Evolutionary conservation across 73 alveolate genomes (phyloP).

Genomic region (Breviolum minutum): DNA sequence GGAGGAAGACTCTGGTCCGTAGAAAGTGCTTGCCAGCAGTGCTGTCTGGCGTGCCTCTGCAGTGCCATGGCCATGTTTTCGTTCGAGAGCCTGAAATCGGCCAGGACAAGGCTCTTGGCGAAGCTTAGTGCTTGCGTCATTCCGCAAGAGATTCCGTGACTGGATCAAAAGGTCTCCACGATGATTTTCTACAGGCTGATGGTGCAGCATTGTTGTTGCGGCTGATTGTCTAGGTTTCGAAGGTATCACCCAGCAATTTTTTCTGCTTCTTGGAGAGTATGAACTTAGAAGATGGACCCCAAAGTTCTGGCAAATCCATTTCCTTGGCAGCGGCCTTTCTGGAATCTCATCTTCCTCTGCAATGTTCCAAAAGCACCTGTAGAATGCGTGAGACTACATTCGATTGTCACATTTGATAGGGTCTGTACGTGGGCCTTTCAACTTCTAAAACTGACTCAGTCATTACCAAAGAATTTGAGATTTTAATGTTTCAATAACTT

Average conservation of each 20-base stretch:
- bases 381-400: no score
- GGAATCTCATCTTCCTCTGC: background rate
- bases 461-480: no score
- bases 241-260: no score
- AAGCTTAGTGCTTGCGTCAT: no score
- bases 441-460: no score
- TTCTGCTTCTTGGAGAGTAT: no score
- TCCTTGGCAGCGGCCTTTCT: background rate
- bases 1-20: background rate
- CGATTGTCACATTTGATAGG: no score
- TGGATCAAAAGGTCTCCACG: background rate
- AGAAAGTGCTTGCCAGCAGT: background rate
- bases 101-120: background rate
- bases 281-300: background rate
- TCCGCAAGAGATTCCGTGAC: no score
- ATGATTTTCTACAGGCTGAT: background rate
- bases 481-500: no score
- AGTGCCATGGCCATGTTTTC: conserved; percentile 40
- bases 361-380: background rate
- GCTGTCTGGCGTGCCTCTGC: background rate
- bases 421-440: no score
- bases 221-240: no score
- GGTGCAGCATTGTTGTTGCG: no score
- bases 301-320: background rate
- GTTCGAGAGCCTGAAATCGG: background rate